These are phyloP conservation scores for Fonsecaea pugnacius DNA, from an alignment of 2,329 filamentous ascomycete genomes.

Conservation along the genomic window DNA sequence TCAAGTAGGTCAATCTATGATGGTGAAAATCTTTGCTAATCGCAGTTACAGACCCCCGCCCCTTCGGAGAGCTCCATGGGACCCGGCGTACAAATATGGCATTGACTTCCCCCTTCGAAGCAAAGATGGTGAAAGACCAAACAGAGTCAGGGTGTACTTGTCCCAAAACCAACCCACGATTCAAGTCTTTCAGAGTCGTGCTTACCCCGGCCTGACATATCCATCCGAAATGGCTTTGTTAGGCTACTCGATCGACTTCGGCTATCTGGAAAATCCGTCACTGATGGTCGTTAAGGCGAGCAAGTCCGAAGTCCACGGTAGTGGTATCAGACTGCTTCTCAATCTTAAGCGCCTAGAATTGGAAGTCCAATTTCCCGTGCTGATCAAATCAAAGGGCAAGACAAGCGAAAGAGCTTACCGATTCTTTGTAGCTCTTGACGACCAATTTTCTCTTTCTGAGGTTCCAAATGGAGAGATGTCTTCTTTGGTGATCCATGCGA, in stretches of 20 bases:
- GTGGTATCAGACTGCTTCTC: conserved; percentile 45
- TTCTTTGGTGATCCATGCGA: conserved; percentile 34
- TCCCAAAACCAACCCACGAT: conserved; percentile 7
- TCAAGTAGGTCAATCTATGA: conserved; percentile 51
- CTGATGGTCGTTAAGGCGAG: conserved; percentile 33
- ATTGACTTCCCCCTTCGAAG: conserved; percentile 24
- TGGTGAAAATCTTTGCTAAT: conserved; percentile 51
- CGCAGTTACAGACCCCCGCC: conserved; percentile 44
- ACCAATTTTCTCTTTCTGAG: conserved; percentile 32
- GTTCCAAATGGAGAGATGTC: conserved; percentile 5
- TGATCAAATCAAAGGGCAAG: conserved; percentile 28
- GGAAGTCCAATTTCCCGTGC: conserved; percentile 48
- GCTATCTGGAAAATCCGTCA: conserved; percentile 26
- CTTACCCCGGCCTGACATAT: conserved; percentile 30
- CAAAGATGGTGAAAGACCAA: background rate
- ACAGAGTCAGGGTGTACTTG: conserved; percentile 22
- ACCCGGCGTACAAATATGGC: conserved; percentile 11
- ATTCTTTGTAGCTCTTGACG: conserved; percentile 36
- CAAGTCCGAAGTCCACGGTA: conserved; percentile 29
- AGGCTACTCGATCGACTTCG: conserved; percentile 33
- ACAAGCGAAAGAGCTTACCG: conserved; percentile 32
- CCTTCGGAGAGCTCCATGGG: conserved; percentile 40
- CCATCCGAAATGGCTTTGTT: conserved; percentile 29
- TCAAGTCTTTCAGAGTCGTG: conserved; percentile 26
- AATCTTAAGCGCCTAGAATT: conserved; percentile 49